Base-by-base conservation (phyloP, 139 green algal genomes). In the Desmodesmus armatus region DNA sequence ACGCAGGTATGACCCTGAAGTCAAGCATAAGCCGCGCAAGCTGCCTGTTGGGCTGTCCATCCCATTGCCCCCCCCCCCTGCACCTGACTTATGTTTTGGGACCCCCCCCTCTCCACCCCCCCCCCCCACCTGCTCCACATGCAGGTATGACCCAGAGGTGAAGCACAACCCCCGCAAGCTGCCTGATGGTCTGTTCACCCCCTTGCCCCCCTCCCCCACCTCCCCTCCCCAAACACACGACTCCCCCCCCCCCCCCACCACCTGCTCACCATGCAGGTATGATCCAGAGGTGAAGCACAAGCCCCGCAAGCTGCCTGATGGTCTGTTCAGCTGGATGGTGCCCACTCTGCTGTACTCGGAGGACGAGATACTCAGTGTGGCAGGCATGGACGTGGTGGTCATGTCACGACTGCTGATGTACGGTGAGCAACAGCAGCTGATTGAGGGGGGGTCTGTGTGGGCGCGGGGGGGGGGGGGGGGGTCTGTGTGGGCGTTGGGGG, bases 311-410 rank as follows among this genome's bases (percentile, higher is more conserved):
- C 67, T 86, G 43, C 49, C 80, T 0, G 21, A 9, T 40, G 66
- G 67, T 2, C 5, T 86, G 11, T 82, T 80, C 11, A 58, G 53
- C 2, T 92, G 86, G 83, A 86, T 90, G 5, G 23, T 15, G 6
- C 62, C 73, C 2, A 47, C 82, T 1, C 79, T 83, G 35, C 31
- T 47, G 13, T 88, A 88, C 21, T 53, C 35, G 11, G 85, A 92
- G 51, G 86, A 86, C 17, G 88, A 92, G 3, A 47, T 92, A n/a
- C 51, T 92, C 29, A 39, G 60, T 11, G n/a, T 87, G 40, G 78
- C 86, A 25, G 88, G 88, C 37, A 85, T 83, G 55, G 88, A 92
- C 65, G 83, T 78, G 41, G 86, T 86, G 43, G 84, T 87, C 29
- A 88, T 87, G 55, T 15, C 88, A 49, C 63, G 86, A 5, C 75